Evolutionary conservation across 2,329 filamentous ascomycete genomes (phyloP), one percentile per base, ranked within the genome.

Genomic region (Sporothrix brasiliensis): DNA sequence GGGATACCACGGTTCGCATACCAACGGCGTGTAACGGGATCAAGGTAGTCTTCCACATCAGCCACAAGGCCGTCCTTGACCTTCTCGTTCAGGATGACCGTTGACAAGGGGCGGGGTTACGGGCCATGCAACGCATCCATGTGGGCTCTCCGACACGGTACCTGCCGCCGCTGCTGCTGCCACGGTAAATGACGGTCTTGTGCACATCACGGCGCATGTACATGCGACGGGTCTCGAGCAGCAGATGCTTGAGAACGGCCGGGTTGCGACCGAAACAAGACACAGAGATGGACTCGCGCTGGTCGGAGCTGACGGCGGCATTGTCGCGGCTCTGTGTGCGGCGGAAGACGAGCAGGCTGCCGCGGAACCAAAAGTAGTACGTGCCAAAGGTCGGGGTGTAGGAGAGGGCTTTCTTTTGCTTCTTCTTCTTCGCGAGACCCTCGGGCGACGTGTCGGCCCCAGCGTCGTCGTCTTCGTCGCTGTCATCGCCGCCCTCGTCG

Each of bases 1-100:
- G 93, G 93, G 41, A 97, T 94, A 0, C 93, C 93, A 7, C 92
- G 86, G 74, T 92, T 91, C 0, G 89, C 85, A 77, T 97, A 97
- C 92, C 92, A 97, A n/a, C 88, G 84, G 58, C 86, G 83, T 0
- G 88, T 90, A 14, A 82, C 79, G 0, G 88, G 88, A 72, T 87
- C 82, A 49, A 91, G 83, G 75, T 91, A 91, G 74, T 90, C 87
- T 34, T 81, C 82, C 44, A 89, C 84, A 74, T 91, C 89, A 54
- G 84, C 82, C 63, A 91, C 81, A 14, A 91, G 81, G 2, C 84
- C 82, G 72, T 84, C 78, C 81, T 91, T 91, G 63, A 85, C 83
- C 74, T 83, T 79, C 70, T 89, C 86, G 74, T 87, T 84, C 63
- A 91, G 82, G 68, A 90, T 89, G 56, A 91, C 87, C 1, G 88